A percentile compares a stretch with the other conserved stretches of the same genome.
phyloP scores from a whole-genome alignment of 148 eudicot species.

The Vaccinium myrtillus region DNA sequence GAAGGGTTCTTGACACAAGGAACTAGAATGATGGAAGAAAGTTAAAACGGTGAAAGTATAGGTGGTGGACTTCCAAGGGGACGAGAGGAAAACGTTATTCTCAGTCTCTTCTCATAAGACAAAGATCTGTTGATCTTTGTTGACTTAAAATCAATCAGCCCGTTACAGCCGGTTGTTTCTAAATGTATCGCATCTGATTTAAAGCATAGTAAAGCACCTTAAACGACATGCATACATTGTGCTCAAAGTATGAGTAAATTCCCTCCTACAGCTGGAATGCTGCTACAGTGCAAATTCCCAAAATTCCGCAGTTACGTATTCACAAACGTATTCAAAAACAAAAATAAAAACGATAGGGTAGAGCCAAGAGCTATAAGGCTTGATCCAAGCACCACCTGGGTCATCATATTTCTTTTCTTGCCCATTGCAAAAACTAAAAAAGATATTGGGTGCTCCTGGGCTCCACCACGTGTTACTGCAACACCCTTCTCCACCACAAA shows the following conservation, averaged over 20 bases:
- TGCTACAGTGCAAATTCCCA: conserved; percentile 1
- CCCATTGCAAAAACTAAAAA: no score
- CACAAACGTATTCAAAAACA: no score
- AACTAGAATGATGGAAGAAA: background rate
- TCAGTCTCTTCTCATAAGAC: background rate
- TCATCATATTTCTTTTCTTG: background rate
- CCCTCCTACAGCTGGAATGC: background rate
- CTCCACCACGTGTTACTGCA: no score
- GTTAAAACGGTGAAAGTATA: background rate
- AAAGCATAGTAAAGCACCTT: background rate
- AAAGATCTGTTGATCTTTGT: background rate
- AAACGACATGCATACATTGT: background rate
- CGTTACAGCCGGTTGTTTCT: background rate
- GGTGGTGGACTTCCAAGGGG: background rate
- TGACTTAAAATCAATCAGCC: background rate
- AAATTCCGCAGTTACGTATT: background rate
- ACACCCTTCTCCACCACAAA: no score
- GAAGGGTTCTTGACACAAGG: background rate
- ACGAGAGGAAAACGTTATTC: background rate
- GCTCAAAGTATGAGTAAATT: background rate
- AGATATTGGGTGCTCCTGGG: no score
- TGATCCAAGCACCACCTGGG: background rate
- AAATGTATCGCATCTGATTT: background rate
- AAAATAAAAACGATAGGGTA: background rate
- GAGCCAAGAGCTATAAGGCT: background rate